Evolutionary conservation across 352 stramenopile genomes (phyloP), one percentile per base, ranked within the genome.

Genomic region (Phytophthora crassamura): DNA sequence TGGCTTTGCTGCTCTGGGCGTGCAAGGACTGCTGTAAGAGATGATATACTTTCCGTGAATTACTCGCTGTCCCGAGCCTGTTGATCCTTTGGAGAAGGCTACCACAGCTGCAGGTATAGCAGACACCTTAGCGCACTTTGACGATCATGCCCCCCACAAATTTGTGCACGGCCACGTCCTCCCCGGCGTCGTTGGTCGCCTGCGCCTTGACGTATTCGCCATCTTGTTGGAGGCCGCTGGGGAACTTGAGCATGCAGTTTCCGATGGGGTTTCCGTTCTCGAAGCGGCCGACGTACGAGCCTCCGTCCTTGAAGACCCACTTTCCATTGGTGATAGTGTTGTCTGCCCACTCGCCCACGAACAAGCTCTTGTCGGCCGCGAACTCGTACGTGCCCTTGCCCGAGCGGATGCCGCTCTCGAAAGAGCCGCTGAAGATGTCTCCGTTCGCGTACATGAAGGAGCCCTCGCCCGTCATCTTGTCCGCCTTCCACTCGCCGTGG

Each of bases 321-420:
- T 97, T 95, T 48, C 93, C 93, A 40, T 94, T 85, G 1, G 77
- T 92, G 60, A 98, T 95, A 47, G 72, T 80, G 58, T 95, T 90
- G 22, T 95, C 78, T 7, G 78, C 72, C 91, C 91, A 98, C 55
- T 83, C 89, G 15, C 93, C 91, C 2, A 95, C 82, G 30, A 98
- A 79, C 11, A 94, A 68, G 62, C 82, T 95, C 48, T 88, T 85
- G 74, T 97, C 90, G 10, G 34, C 67, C 2, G 78, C 84, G 45
- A 90, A 98, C 60, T 97, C 89, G 75, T 97, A 97, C 57, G 85
- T 95, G 39, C 91, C 93, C 58, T 94, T 81, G 28, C 93, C 93
- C 1, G 78, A 72, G 47, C 93, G 96, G 55, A 96, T 90, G 48
- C 89, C 90, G 36, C 54, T 61, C 14, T 85, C 82, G 50, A 93